phyloP scores from a whole-genome alignment of 2,329 filamentous ascomycete species.

The Claviceps monticola region DNA sequence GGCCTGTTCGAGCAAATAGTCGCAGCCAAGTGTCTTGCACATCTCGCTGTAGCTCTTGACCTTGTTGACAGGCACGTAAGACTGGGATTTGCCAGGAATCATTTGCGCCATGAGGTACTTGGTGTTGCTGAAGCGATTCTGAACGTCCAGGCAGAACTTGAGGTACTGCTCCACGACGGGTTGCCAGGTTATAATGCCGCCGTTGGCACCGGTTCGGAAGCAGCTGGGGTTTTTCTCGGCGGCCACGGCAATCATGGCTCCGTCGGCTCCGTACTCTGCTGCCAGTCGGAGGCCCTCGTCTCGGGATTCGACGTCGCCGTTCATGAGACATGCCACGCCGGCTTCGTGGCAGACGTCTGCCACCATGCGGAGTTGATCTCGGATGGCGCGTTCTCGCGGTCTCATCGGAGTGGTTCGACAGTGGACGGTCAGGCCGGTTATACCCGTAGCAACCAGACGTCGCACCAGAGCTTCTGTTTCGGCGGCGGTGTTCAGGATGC shows the following conservation, averaged over 20 bases:
- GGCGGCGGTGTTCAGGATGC: slow-evolving; percentile 64
- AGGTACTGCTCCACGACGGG: slow-evolving; percentile 69
- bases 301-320: slow-evolving; percentile 72
- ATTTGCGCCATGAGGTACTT: slow-evolving; percentile 82
- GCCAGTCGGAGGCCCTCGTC: slow-evolving; percentile 61
- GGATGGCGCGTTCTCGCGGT: slow-evolving; percentile 73
- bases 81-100: slow-evolving; percentile 63
- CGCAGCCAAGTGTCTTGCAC: slow-evolving; percentile 50
- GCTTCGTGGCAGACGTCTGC: slow-evolving; percentile 64
- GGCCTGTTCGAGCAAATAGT: slow-evolving; percentile 50
- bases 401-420: slow-evolving; percentile 95
- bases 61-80: slow-evolving; percentile 46
- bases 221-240: slow-evolving; percentile 86
- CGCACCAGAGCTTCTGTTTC: slow-evolving; percentile 67
- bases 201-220: slow-evolving; percentile 57
- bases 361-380: slow-evolving; percentile 76
- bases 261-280: slow-evolving; percentile 71
- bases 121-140: slow-evolving; percentile 84
- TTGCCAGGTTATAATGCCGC: slow-evolving; percentile 59
- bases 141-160: slow-evolving; percentile 54
- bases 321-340: slow-evolving; percentile 89
- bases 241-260: slow-evolving; percentile 91
- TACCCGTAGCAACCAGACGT: slow-evolving; percentile 71
- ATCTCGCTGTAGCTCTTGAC: slow-evolving; percentile 59
- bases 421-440: slow-evolving; percentile 84